Base-by-base conservation (phyloP, 345 rosid species). In the Ricinus communis region DNA sequence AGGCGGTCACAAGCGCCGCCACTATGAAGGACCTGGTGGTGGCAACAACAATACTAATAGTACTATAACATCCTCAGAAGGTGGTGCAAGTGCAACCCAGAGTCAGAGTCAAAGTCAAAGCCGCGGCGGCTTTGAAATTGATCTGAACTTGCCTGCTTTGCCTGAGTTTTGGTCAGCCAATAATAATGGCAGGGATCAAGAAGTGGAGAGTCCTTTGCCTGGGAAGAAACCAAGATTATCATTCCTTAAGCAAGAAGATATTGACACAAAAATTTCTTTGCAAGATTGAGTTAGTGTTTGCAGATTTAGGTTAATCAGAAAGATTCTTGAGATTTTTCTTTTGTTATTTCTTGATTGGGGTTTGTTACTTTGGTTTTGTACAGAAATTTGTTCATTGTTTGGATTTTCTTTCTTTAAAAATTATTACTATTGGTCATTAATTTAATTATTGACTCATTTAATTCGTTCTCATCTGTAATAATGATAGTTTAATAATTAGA, bases 1-100 rank as follows among this genome's bases (percentile, higher is more conserved):
- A 38, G 99, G 99, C 25, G 99, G 99, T 2, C 99, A 95, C 82
- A 95, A 95, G 80, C 89, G 99, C 8, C 83, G 99, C 74, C 99
- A 92, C 90, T 93, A 93, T 72, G 98, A 91, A 77, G 96, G 95
- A 18, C 85, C 71, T 21, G 73, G 64, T 69, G 82, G 40, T 31
- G 67, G 75, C 47, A 40, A 28, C 51, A 40, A 16, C 25, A 68
- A 45, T 33, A 33, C 38, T 33, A 13, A 28, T 62, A 9, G 69
- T 41, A 54, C 62, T 9, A 54, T 22, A 14, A 40, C 67, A 70
- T 61, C 78, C 16, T 53, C 73, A 0, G 62, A 46, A 41, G 78
- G 62, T 6, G 82, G 64, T 49, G 24, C 19, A 8, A 83, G 86
- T 72, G 75, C 84, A 77, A 46, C 82, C 75, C 86, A 81, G 51